These are phyloP conservation scores for Prunus mume DNA, from an alignment of 306 rosid species.

Conservation along the genomic window DNA sequence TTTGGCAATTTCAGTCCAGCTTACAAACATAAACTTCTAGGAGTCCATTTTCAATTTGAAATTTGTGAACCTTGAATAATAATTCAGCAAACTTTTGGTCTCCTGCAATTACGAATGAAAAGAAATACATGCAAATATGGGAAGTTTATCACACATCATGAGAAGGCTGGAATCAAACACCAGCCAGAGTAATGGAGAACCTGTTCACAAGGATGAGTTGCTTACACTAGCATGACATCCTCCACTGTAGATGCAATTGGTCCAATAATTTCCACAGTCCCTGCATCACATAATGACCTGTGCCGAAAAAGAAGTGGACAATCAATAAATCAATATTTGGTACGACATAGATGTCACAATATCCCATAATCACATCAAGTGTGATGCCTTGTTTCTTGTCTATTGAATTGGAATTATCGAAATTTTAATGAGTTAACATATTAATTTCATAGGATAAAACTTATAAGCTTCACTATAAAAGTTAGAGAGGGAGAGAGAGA, in stretches of 20 bases:
- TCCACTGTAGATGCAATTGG: constrained; percentile 91
- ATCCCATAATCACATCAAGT: background rate
- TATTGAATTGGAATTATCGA: background rate
- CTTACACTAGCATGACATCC: constrained; percentile 90
- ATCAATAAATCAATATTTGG: background rate
- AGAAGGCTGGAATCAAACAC: background rate
- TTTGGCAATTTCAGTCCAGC: background rate
- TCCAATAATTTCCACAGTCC: constrained; percentile 95
- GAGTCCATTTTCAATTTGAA: background rate
- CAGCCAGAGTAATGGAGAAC: background rate
- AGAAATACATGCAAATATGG: background rate
- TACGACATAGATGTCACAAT: background rate
- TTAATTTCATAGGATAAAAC: background rate
- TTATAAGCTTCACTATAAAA: background rate
- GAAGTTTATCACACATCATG: background rate
- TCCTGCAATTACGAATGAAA: background rate
- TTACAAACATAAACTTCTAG: background rate
- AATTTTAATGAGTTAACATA: background rate
- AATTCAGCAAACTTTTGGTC: background rate
- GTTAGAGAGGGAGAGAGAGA: background rate
- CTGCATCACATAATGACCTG: constrained; percentile 78
- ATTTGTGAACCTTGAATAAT: background rate
- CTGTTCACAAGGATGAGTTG: constrained; percentile 23
- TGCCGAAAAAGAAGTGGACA: constrained; percentile 19
- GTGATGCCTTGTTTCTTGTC: background rate